Evolutionary conservation across 2,329 filamentous ascomycete species (phyloP).

Genomic region (Curvularia verruculosa): DNA sequence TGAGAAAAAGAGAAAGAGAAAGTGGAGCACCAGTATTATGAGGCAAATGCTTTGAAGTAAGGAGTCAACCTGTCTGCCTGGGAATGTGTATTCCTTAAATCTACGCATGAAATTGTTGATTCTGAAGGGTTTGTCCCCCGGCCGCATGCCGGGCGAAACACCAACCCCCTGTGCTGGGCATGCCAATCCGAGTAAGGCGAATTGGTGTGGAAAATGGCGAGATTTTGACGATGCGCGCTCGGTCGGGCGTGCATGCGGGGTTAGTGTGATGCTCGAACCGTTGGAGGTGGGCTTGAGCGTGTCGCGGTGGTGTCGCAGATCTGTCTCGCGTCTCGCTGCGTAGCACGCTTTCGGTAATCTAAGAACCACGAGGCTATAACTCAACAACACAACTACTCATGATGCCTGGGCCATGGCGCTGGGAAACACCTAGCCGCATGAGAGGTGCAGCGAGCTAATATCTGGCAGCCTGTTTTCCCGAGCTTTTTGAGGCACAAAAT

Average conservation of each 20-base stretch:
- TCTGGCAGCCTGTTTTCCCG: conserved; percentile 39
- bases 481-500: conserved; percentile 40
- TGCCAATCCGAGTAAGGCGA: conserved; percentile 33
- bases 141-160: conserved; percentile 47
- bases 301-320: conserved; percentile 47
- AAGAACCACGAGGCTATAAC: conserved; percentile 31
- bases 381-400: conserved; percentile 22
- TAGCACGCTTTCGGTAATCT: conserved; percentile 30
- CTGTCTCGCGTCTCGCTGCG: conserved; percentile 43
- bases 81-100: conserved; percentile 44
- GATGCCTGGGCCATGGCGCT: conserved; percentile 35
- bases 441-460: conserved; percentile 27
- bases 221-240: conserved; percentile 36
- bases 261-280: conserved; percentile 39
- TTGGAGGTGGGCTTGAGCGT: conserved; percentile 42
- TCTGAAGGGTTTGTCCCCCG: conserved; percentile 28
- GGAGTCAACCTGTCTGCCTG: conserved; percentile 11
- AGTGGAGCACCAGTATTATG: conserved; percentile 46
- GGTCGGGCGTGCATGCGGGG: conserved; percentile 23
- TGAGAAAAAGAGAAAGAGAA: conserved; percentile 39
- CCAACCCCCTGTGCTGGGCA: conserved; percentile 44
- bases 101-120: conserved; percentile 48
- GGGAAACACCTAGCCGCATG: conserved; percentile 37
- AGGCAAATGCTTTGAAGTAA: conserved; percentile 23
- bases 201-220: conserved; percentile 36